Evolutionary conservation across 129 eudicot genomes (phyloP).

Genomic region (Helianthus annuus): HanXRQr2.0-SUNRISE NC_035435.2:150689948-150690447

Average conservation of each 20-base stretch:
- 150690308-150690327: slow-evolving; percentile 84
- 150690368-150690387: slow-evolving; percentile 48
- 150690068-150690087: slow-evolving; percentile 80
- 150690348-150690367: slow-evolving; percentile 98
- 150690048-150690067: slow-evolving; percentile 60
- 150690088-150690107: slow-evolving; percentile 91
- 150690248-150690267: not conserved
- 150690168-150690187: slow-evolving; percentile 92
- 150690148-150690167: slow-evolving; percentile 79
- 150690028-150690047: slow-evolving; percentile 92
- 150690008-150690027: slow-evolving; percentile 36
- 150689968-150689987: not conserved
- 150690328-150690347: slow-evolving; percentile 90
- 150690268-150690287: not conserved
- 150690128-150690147: slow-evolving; percentile 89
- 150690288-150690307: slow-evolving; percentile 58
- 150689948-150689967: not conserved
- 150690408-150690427: no score
- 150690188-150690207: slow-evolving; percentile 74
- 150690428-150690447: no score
- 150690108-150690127: slow-evolving; percentile 94
- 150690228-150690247: not conserved
- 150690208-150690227: slow-evolving; percentile 56
- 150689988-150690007: not conserved
- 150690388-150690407: not conserved